These are phyloP conservation scores for Phytophthora pini DNA, from an alignment of 352 stramenopile species.

Conservation along the genomic window DNA sequence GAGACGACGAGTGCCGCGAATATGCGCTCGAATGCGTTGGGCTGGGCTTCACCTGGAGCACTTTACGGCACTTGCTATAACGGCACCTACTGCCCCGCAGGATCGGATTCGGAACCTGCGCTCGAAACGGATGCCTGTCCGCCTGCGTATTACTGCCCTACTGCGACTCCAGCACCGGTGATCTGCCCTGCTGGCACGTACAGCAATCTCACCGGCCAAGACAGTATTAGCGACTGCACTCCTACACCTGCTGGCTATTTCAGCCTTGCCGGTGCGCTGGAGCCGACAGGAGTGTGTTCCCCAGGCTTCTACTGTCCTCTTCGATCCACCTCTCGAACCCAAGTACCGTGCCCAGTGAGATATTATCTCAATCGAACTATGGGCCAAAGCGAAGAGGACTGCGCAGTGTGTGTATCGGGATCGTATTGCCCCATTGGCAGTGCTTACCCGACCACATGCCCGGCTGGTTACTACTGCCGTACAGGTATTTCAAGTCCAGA, in stretches of 20 bases:
- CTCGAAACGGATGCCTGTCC: slow-evolving; percentile 79
- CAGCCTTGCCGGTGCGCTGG: slow-evolving; percentile 66
- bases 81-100: slow-evolving; percentile 82
- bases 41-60: slow-evolving; percentile 64
- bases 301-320: slow-evolving; percentile 89
- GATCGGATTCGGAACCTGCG: slow-evolving; percentile 73
- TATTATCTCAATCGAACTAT: slow-evolving; percentile 79
- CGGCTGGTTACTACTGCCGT: slow-evolving; percentile 88
- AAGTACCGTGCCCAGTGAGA: slow-evolving; percentile 77
- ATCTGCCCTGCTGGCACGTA: slow-evolving; percentile 88
- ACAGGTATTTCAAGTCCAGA: slow-evolving; percentile 78
- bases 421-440: slow-evolving; percentile 73
- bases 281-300: slow-evolving; percentile 62
- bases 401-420: slow-evolving; percentile 71
- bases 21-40: slow-evolving; percentile 62
- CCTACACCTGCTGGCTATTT: slow-evolving; percentile 75
- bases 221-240: slow-evolving; percentile 75
- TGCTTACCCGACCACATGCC: slow-evolving; percentile 70
- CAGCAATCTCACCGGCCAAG: slow-evolving; percentile 83
- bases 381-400: slow-evolving; percentile 75
- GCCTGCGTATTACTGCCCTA: slow-evolving; percentile 83
- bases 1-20: slow-evolving; percentile 65
- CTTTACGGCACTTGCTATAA: slow-evolving; percentile 88
- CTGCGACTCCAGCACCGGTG: slow-evolving; percentile 62
- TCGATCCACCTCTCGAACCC: slow-evolving; percentile 66